Evolutionary conservation across 75 land plant genomes (phyloP).

Genomic region (Adiantum capillusveneris): DNA sequence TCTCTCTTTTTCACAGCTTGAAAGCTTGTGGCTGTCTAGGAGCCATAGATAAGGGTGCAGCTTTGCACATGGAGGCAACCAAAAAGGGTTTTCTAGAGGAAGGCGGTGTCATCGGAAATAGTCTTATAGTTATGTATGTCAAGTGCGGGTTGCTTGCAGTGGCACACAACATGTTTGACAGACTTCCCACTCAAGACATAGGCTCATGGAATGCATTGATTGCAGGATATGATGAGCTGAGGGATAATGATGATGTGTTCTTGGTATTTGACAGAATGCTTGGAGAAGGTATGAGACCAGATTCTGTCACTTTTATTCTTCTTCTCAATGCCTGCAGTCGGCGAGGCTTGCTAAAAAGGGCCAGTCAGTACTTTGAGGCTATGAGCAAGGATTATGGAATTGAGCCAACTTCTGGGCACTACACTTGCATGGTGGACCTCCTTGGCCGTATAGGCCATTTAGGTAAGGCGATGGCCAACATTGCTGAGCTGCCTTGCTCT

Average conservation of each 20-base stretch:
- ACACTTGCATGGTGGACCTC: conserved; percentile 54
- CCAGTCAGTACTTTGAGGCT: conserved; percentile 15
- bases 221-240: conserved; percentile 33
- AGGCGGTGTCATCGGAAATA: conserved; percentile 28
- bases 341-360: conserved; percentile 21
- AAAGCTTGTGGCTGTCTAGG: conserved; percentile 25
- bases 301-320: conserved; percentile 35
- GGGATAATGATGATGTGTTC: conserved; percentile 23
- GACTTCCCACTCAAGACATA: conserved; percentile 17
- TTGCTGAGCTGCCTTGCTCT: conserved; percentile 35
- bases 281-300: conserved; percentile 28
- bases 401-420: conserved; percentile 25
- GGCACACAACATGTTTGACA: conserved; percentile 20
- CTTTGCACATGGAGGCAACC: conserved; percentile 11
- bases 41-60: conserved; percentile 7
- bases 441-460: conserved; percentile 40
- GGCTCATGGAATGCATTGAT: conserved; percentile 47
- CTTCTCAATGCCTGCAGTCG: conserved; percentile 40
- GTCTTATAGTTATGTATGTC: conserved; percentile 45
- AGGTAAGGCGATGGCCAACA: conserved; percentile 23
- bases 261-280: conserved; percentile 35
- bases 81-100: conserved; percentile 23
- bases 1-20: conserved; percentile 38
- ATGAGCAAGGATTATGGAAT: conserved; percentile 22
- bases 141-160: conserved; percentile 27